Percentiles rank a stretch among this genome's conserved stretches.
Evolutionary conservation across 2,329 filamentous ascomycete species (phyloP).

Genomic region (Mycosphaerella sp.): DNA sequence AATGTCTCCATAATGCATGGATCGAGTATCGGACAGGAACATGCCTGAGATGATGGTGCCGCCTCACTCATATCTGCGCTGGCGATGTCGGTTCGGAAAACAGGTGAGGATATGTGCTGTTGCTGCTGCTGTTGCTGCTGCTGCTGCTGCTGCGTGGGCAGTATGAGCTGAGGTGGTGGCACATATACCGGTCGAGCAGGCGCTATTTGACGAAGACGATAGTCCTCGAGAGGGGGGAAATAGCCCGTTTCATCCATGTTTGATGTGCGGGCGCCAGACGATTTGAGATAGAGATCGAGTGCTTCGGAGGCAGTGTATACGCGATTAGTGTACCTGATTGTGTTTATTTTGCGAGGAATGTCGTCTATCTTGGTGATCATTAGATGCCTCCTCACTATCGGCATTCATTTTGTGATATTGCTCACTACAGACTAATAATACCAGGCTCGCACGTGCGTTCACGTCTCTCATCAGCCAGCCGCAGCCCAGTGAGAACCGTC

Average conservation of each 20-base stretch:
- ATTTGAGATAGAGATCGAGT: not conserved
- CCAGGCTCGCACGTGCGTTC: too few relatives aligned
- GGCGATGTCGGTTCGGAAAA: not conserved
- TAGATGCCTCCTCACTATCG: not conserved
- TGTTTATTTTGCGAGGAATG: conserved; percentile 1
- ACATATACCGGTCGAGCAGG: not conserved
- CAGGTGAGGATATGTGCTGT: not conserved
- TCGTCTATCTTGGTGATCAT: not conserved
- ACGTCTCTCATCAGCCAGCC: too few relatives aligned
- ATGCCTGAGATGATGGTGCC: not conserved
- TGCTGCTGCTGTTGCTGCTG: too few relatives aligned
- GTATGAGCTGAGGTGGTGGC: not conserved
- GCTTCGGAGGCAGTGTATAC: not conserved
- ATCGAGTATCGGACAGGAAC: conserved; percentile 2
- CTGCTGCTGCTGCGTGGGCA: not conserved
- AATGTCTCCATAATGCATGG: conserved; percentile 4
- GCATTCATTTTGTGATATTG: not conserved
- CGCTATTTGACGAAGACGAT: not conserved
- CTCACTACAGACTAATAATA: not conserved
- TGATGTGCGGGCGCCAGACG: not conserved
- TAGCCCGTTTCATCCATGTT: conserved; percentile 4
- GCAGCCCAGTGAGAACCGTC: too few relatives aligned
- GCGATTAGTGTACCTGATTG: too few relatives aligned
- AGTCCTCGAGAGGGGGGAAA: conserved; percentile 2
- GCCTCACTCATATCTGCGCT: conserved; percentile 5